Conservation (phyloP, 768 basidiomycete species). For the Termitomyces sp. region DNA sequence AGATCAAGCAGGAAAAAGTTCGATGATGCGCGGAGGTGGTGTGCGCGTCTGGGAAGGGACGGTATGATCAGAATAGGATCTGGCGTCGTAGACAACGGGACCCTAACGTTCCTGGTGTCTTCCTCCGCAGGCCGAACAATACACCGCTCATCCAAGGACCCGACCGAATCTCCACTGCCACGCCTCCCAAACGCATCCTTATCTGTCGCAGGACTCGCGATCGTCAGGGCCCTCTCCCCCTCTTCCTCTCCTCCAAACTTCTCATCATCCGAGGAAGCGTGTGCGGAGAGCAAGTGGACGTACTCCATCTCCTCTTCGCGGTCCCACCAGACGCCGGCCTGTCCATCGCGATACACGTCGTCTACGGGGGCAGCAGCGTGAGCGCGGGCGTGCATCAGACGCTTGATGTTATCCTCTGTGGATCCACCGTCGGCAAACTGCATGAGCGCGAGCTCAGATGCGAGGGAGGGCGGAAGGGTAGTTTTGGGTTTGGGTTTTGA, state of each 20-base stretch:
- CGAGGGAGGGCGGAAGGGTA: conserved; percentile 43
- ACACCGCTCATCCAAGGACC: conserved; percentile 43
- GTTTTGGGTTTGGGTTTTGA: conserved; percentile 4
- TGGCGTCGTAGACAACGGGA: neutral
- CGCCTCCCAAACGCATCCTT: conserved; percentile 25
- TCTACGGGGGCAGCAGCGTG: conserved; percentile 37
- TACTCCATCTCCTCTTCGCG: conserved; percentile 70
- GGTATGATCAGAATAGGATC: conserved; percentile 29
- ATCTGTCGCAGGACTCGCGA: conserved; percentile 7
- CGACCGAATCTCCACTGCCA: conserved; percentile 40
- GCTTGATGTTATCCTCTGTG: conserved; percentile 47
- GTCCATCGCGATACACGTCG: conserved; percentile 54
- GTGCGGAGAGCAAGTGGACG: conserved; percentile 45
- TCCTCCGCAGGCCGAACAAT: conserved; percentile 31
- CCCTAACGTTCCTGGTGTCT: conserved; percentile 19
- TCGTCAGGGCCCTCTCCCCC: conserved; percentile 9
- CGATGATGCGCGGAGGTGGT: conserved; percentile 29
- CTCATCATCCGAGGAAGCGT: conserved; percentile 16
- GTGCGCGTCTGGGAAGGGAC: conserved; percentile 24
- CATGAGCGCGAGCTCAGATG: conserved; percentile 63
- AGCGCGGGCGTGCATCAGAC: conserved; percentile 51
- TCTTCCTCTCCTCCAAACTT: conserved; percentile 36
- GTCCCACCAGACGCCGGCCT: conserved; percentile 66
- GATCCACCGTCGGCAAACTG: conserved; percentile 64
- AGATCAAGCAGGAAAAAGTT: conserved; percentile 31